Percentiles rank a stretch among this genome's conserved stretches.
These are phyloP conservation scores for Aureobasidium leucospermi DNA, from an alignment of 2,329 filamentous ascomycete species.

Conservation along the genomic window DNA sequence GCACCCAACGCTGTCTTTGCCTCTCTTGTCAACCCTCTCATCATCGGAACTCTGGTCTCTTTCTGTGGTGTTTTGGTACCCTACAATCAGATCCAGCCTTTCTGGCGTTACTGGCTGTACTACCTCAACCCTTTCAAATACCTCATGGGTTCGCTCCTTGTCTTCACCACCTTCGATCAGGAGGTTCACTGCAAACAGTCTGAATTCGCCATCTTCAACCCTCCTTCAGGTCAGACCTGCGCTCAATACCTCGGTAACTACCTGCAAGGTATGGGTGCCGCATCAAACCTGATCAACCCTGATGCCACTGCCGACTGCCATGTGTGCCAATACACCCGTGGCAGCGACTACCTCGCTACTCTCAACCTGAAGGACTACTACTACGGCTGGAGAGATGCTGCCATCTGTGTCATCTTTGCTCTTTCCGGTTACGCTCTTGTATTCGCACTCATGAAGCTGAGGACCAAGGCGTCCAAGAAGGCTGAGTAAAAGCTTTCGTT, in stretches of 20 bases:
- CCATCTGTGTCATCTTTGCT: conserved; percentile 50
- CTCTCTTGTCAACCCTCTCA: conserved; percentile 36
- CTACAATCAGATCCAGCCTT: conserved; percentile 26
- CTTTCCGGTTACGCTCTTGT: conserved; percentile 47
- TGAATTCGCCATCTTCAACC: conserved; percentile 39
- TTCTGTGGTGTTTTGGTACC: conserved; percentile 31
- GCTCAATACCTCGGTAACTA: conserved; percentile 50
- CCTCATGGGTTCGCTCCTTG: conserved; percentile 34
- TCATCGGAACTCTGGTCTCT: conserved; percentile 26
- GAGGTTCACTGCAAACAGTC: conserved; percentile 29
- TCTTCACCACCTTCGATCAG: conserved; percentile 36
- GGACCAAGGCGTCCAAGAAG: conserved; percentile 35
- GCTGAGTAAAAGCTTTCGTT: conserved; percentile 24
- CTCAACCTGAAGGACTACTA: conserved; percentile 55
- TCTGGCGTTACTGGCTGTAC: conserved; percentile 34
- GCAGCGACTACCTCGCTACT: conserved; percentile 52
- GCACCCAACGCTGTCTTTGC: conserved; percentile 39
- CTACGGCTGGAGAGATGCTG: conserved; percentile 61
- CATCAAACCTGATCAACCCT: conserved; percentile 51
- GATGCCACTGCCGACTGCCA: conserved; percentile 48
- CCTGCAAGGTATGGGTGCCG: conserved; percentile 39
- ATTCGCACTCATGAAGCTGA: conserved; percentile 36
- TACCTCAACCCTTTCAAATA: conserved; percentile 37
- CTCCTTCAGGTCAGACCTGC: conserved; percentile 49
- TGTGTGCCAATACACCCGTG: conserved; percentile 54